Conservation (phyloP, 1,284 basidiomycete genomes). For the Cutaneotrichosporon sp. region DNA sequence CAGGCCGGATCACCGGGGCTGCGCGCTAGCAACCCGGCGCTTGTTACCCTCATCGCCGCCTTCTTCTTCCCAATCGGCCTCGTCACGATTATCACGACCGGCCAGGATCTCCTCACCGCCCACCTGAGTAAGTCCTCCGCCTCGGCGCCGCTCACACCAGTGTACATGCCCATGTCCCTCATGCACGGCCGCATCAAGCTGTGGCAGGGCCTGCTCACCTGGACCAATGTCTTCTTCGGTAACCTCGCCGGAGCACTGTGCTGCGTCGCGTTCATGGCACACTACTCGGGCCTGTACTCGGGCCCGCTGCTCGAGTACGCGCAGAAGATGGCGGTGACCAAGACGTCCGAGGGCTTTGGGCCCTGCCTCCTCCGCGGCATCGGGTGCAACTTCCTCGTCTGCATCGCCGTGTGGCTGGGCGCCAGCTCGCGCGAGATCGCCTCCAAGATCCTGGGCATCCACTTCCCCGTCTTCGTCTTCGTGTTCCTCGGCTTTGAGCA, state of each 20-base stretch:
- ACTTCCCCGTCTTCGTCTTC: conserved; percentile 50
- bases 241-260: conserved; percentile 48
- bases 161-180: conserved; percentile 33
- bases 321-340: conserved; percentile 25
- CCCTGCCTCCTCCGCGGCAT: conserved; percentile 46
- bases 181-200: conserved; percentile 26
- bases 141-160: conserved; percentile 12
- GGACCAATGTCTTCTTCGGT: conserved; percentile 50
- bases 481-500: conserved; percentile 49
- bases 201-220: conserved; percentile 38
- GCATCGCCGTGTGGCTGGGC: conserved; percentile 49
- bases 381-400: conserved; percentile 52
- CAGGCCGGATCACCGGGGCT: conserved; percentile 27
- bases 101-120: conserved; percentile 32
- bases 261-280: conserved; percentile 41
- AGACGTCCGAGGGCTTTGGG: conserved; percentile 30
- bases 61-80: conserved; percentile 38
- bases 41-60: conserved; percentile 29
- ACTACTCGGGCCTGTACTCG: conserved; percentile 31
- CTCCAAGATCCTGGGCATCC: conserved; percentile 44
- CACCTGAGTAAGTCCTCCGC: conserved; percentile 27
- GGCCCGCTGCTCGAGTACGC: conserved; percentile 27
- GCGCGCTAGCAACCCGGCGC: conserved; percentile 23
- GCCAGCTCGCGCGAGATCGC: conserved; percentile 40
- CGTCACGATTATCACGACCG: conserved; percentile 34